Percentiles rank a stretch among this genome's conserved stretches.
phyloP scores from a whole-genome alignment of 2,329 filamentous ascomycete species.

The Apiospora saccharicola region DNA sequence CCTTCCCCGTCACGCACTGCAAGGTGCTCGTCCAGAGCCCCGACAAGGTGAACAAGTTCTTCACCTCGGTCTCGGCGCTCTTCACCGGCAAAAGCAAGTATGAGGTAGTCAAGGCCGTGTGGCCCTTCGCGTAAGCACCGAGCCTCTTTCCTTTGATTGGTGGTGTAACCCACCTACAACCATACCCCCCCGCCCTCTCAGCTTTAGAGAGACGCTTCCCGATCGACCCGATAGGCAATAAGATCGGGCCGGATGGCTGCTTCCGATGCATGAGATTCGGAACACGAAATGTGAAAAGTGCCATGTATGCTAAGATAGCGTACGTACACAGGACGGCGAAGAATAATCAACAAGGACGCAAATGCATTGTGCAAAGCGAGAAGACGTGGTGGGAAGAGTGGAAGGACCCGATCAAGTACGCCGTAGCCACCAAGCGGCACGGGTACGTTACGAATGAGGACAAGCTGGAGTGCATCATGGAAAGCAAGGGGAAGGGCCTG shows the following conservation, averaged over 20 bases:
- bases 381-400: conserved; percentile 64
- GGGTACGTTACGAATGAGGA: conserved; percentile 62
- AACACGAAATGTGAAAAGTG: neutral
- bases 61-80: conserved; percentile 58
- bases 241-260: neutral
- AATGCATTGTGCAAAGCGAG: conserved; percentile 61
- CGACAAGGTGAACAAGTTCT: conserved; percentile 61
- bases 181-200: neutral
- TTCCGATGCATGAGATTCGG: neutral
- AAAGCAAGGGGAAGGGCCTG: conserved; percentile 34
- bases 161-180: neutral
- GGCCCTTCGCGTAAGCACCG: conserved; percentile 57
- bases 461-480: conserved; percentile 59
- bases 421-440: conserved; percentile 45
- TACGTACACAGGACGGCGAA: conserved; percentile 28
- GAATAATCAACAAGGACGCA: conserved; percentile 52
- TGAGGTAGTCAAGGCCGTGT: conserved; percentile 62
- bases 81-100: conserved; percentile 62
- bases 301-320: neutral
- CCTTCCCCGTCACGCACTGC: conserved; percentile 58
- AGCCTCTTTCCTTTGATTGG: neutral
- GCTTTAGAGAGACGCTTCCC: neutral
- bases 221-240: neutral
- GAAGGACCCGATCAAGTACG: conserved; percentile 53
- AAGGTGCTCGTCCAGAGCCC: conserved; percentile 58